Base-by-base conservation (phyloP, 2,329 filamentous ascomycete genomes). In the Aureobasidium sp. region DNA sequence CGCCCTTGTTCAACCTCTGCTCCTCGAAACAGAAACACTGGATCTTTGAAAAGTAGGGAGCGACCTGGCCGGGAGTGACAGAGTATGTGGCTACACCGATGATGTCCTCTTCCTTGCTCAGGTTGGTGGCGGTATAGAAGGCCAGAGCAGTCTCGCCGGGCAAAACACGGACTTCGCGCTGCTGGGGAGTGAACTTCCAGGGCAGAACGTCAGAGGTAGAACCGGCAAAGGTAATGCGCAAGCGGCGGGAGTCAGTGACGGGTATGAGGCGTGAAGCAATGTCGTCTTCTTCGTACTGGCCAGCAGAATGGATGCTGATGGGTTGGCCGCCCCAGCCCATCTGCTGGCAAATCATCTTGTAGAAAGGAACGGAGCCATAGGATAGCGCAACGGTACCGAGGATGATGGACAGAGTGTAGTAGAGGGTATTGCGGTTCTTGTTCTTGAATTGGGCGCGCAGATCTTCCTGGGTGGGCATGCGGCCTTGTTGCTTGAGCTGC, bases 11-110 rank as follows among this genome's bases (percentile, higher is more conserved):
- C 67, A 99, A 77, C 65, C 95, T 83, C 81, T 99, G 94, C 74
- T 83, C 93, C 78, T 99, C 94, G 70, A 99, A 99, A 76, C 94
- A 99, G 76, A 99, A 99, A 73, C 94, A 99, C 76, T 99, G 94
- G 49, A 99, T 99, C 83, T 99, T 99, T 84, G 90, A 95, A 73
- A 99, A 99, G 75, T 99, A 99, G 1, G 91, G 92, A 47, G 94
- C 93, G 48, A 96, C 92, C 77, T 99, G 94, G 3, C 86, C 94
- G 0, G 94, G 94, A 2, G 93, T 97, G 34, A 99, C 95, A 71
- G 90, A 96, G 77, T 99, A 99, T 8, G 94, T 99, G 12, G 94
- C 94, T 47, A 99, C 92, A 52, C 94, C 94, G 70, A 99, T 97
- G 69, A 99, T 97, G 78, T 99, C 95, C 64, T 75, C 73, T 66